These are phyloP conservation scores for Chaetomidium leptoderma DNA, from an alignment of 495 filamentous ascomycete genomes.

Conservation along the genomic window DNA sequence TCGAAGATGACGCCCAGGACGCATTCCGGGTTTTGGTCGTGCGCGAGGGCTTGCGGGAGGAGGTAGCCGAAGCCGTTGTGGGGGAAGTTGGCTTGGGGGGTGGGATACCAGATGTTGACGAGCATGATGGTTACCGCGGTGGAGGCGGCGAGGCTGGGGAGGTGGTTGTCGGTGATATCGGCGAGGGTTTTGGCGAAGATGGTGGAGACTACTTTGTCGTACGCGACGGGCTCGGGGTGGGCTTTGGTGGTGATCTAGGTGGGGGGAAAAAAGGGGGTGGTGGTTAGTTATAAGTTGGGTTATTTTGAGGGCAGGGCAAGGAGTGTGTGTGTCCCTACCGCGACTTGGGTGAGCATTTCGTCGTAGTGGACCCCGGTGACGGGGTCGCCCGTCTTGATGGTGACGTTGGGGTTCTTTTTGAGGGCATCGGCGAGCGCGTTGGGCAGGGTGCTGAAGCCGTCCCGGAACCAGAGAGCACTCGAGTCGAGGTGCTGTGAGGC, in stretches of 20 bases:
- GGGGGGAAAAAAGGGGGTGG: neutral
- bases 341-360: conserved; percentile 16
- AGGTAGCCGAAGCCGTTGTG: conserved; percentile 82
- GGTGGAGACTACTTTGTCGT: conserved; percentile 69
- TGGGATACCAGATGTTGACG: conserved; percentile 80
- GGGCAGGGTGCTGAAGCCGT: conserved; percentile 54
- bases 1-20: conserved; percentile 92
- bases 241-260: conserved; percentile 30
- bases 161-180: conserved; percentile 37
- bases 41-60: conserved; percentile 64
- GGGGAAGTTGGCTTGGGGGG: conserved; percentile 57
- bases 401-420: conserved; percentile 45
- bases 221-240: conserved; percentile 26
- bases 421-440: conserved; percentile 47
- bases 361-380: conserved; percentile 36
- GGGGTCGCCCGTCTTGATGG: conserved; percentile 44
- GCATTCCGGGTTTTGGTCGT: conserved; percentile 71
- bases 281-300: neutral
- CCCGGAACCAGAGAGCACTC: conserved; percentile 44
- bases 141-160: conserved; percentile 51
- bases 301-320: neutral
- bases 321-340: conserved; percentile 3
- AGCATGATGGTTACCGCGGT: conserved; percentile 79
- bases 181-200: conserved; percentile 52
- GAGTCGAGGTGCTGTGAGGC: conserved; percentile 4